Base-by-base conservation (phyloP, 345 rosid species). In the Dovyalis caffra region DNA sequence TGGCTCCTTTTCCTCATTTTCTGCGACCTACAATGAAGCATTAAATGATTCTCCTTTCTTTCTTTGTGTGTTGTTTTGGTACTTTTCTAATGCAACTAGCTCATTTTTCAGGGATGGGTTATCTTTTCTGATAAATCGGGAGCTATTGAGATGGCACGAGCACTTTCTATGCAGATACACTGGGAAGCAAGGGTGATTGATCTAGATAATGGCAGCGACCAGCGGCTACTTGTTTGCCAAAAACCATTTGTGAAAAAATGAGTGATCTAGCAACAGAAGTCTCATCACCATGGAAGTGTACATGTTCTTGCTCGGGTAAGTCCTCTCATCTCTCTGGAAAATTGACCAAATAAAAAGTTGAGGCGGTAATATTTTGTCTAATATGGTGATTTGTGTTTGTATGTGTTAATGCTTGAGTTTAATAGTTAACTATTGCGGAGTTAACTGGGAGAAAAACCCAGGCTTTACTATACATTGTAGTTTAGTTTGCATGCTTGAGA, bases 181-280 rank as follows among this genome's bases (percentile, higher is more conserved):
- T 95, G 98, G 99, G 98, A 95, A 89, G 98, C 98, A 78, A 85
- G 99, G 77, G 93, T 93, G 79, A 92, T 93, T 20, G 97, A 90
- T 87, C 88, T 90, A 75, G 97, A 95, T 79, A 95, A 91, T 75
- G 99, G 98, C 73, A 90, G 92, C 66, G 98, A 95, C 80, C 94
- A 95, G 81, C 88, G 98, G 63, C 89, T 93, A 69, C 98, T 95
- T 49, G 97, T 95, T 81, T 93, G 98, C 85, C 97, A 93, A 79
- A 93, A 93, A 77, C 99, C 92, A 21, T 93, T 93, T 71, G 76
- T 91, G 78, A 90, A 75, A 78, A 95, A 91, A 78, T 95, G 85
- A 91, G 77, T 70, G 77, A 63, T 84, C 68, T 65, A 60, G 72
- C 77, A 49, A 74, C 58, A 7, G 56, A 66, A 64, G 70, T 75